phyloP scores from a whole-genome alignment of 345 rosid species.

The Bruguiera parviflora region DNA sequence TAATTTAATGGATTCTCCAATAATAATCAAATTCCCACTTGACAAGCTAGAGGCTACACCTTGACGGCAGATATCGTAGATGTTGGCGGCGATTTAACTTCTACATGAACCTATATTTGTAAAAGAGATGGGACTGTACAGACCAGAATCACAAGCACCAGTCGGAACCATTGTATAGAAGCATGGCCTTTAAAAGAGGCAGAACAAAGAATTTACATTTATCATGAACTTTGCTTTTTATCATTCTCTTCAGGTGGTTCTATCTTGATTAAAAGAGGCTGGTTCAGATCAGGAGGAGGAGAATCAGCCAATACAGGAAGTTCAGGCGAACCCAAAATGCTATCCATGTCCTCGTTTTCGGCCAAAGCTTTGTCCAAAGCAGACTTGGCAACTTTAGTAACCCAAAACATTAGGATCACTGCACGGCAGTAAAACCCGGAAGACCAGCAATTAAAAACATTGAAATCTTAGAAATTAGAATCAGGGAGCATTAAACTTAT shows the following conservation, averaged over 20 bases:
- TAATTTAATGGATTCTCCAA: not conserved
- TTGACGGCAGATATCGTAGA: not conserved
- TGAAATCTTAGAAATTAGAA: not conserved
- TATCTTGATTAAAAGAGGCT: conserved; percentile 81
- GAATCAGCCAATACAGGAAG: conserved; percentile 42
- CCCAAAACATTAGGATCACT: conserved; percentile 73
- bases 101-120: conserved; percentile 17
- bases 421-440: conserved; percentile 20
- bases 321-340: conserved; percentile 36
- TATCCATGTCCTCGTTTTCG: conserved; percentile 64
- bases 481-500: not conserved
- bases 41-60: not conserved
- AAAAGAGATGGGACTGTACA: conserved; percentile 30
- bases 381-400: conserved; percentile 75
- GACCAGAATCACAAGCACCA: conserved; percentile 12
- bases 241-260: conserved; percentile 41
- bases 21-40: not conserved
- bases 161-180: conserved; percentile 9
- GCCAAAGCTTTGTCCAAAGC: conserved; percentile 92
- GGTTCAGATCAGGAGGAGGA: conserved; percentile 41
- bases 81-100: conserved; percentile 19
- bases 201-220: conserved; percentile 39
- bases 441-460: too few relatives aligned
- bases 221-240: conserved; percentile 33
- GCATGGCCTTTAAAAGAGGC: conserved; percentile 3